Evolutionary conservation across 1,284 basidiomycete species (phyloP).

Genomic region (Puccinia brachypodii): DNA sequence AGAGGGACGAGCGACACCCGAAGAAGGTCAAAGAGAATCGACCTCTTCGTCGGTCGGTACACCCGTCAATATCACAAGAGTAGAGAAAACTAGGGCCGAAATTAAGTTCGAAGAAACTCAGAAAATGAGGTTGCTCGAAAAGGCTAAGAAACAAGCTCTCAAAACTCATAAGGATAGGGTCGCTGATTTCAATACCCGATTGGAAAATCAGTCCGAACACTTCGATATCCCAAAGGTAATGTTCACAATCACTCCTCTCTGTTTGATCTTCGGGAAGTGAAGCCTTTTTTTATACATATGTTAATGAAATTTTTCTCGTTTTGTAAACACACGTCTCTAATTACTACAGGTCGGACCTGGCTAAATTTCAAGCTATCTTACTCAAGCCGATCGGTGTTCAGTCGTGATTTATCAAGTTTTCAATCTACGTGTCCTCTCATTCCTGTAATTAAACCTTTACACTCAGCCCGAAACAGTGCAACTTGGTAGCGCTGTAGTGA

Average conservation of each 20-base stretch:
- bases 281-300: not conserved
- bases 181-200: conserved; percentile 81
- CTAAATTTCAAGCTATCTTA: too few relatives aligned
- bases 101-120: conserved; percentile 50
- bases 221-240: conserved; percentile 85
- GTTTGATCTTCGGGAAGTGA: not conserved
- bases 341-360: not conserved
- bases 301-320: not conserved
- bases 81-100: conserved; percentile 50
- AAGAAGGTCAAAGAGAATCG: not conserved
- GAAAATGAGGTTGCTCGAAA: conserved; percentile 68
- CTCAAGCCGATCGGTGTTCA: too few relatives aligned
- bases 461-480: too few relatives aligned
- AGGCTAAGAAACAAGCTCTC: conserved; percentile 74
- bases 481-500: too few relatives aligned
- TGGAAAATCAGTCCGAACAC: conserved; percentile 85
- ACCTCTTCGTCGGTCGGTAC: not conserved
- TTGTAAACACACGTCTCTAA: not conserved
- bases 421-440: too few relatives aligned
- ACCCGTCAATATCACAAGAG: not conserved
- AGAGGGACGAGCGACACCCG: not conserved
- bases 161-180: conserved; percentile 96
- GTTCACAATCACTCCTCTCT: conserved; percentile 43
- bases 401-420: too few relatives aligned
- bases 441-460: too few relatives aligned